Evolutionary conservation across 2,329 filamentous ascomycete genomes (phyloP).

Genomic region (Calonectria montana): DNA sequence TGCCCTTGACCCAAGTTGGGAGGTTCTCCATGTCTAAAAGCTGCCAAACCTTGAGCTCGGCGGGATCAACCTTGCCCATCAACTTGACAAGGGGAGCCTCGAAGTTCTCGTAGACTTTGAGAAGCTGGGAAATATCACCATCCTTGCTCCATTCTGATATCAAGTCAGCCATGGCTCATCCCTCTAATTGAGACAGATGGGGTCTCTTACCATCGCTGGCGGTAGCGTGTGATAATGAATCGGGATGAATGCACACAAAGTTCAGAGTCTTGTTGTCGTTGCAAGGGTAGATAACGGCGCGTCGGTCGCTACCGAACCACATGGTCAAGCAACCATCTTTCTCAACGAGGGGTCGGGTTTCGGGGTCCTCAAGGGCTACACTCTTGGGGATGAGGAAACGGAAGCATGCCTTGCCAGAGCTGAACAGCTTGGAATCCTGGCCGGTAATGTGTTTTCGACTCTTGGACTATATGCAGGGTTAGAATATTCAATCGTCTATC

Average conservation of each 20-base stretch:
- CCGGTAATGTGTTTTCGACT: slow-evolving; percentile 40
- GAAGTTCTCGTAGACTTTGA: slow-evolving; percentile 56
- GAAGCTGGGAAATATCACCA: slow-evolving; percentile 52
- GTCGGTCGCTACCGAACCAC: slow-evolving; percentile 55
- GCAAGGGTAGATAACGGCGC: slow-evolving; percentile 61
- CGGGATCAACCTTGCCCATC: slow-evolving; percentile 55
- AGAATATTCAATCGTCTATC: background rate
- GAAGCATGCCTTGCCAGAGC: slow-evolving; percentile 65
- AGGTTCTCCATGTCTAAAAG: slow-evolving; percentile 72
- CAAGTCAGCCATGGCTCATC: background rate
- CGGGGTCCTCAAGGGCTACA: slow-evolving; percentile 46
- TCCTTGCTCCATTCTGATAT: slow-evolving; percentile 38
- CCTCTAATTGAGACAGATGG: background rate
- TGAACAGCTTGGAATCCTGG: slow-evolving; percentile 45
- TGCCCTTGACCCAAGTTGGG: slow-evolving; percentile 64
- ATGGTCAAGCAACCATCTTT: slow-evolving; percentile 40
- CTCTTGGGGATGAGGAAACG: slow-evolving; percentile 61
- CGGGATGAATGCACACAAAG: slow-evolving; percentile 64
- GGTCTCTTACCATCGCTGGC: slow-evolving; percentile 19
- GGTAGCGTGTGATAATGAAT: slow-evolving; percentile 22
- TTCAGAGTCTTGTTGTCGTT: slow-evolving; percentile 57
- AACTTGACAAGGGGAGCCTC: slow-evolving; percentile 53
- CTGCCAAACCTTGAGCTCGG: slow-evolving; percentile 66
- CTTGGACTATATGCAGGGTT: slow-evolving; percentile 26
- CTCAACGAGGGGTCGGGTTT: slow-evolving; percentile 29